Base-by-base conservation (phyloP, 2,329 filamentous ascomycete genomes). In the Zymoseptoria crescenta region DNA sequence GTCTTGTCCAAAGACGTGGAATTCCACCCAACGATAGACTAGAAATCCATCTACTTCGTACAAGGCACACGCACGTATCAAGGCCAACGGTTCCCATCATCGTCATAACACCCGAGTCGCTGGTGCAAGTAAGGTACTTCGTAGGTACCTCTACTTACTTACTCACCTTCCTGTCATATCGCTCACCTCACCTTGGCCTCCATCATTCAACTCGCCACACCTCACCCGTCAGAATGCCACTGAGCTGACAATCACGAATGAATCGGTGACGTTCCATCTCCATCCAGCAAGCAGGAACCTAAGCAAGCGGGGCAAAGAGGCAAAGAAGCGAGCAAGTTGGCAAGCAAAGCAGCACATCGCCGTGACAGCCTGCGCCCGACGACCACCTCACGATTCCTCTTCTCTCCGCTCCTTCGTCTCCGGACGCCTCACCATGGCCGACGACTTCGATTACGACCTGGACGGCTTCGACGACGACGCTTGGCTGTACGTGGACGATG, bases 401-500 rank as follows among this genome's bases (percentile, higher is more conserved):
- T n/a, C n/a, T n/a, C n/a, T n/a, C n/a, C n/a, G n/a, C 27, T 48
- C 29, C 52, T 16, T 20, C 49, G 19, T 24, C 48, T 53, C 49
- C 53, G 2, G 24, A 24, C 24, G 24, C 35, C 48, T 45, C 54
- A 62, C 19, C 56, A 69, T 71, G 67, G 67, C 59, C 9, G 67
- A 71, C 60, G 69, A 70, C 51, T 68, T 64, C 57, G 67, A 70
- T 62, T 75, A 78, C 63, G 77, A 75, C 62, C 69, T 67, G 52
- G 68, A 64, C 48, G 73, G 74, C 61, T 71, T 72, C 58, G 77
- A 78, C 21, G 35, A 45, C 35, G 71, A 74, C 57, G 70, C 66
- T 52, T 79, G 75, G 72, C 67, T 77, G 48, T 80, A 78, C 53
- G 72, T 79, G 35, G 77, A 79, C 57, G 78, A 79, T 35, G 75